Evolutionary conservation across 305 asterid species (phyloP), one percentile per base, ranked within the genome.

Genomic region (Lippia alba): DNA sequence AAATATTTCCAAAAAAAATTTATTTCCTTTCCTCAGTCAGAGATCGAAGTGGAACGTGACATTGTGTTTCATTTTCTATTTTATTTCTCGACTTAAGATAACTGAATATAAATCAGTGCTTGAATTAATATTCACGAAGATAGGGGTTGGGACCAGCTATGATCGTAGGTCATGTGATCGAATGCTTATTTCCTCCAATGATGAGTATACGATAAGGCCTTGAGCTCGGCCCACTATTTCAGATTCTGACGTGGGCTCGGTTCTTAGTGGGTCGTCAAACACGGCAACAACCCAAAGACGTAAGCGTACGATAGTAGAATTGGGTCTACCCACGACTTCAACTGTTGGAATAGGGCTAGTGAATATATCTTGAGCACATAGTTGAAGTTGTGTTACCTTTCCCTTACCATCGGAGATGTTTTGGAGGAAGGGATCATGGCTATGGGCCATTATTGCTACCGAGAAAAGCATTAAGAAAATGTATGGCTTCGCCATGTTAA

Each of bases 331-430:
- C 59, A 80, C 82, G 2, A 0, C 1, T 0, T 69, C 45, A 16
- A 46, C 79, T 14, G 89, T 48, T 14, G 81, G 78, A 16, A 18
- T 82, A 17, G 74, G 79, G 9, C 79, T 78, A 14, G 24, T 60
- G 0, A 82, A 39, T 11, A 62, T 65, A 71, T 84, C 85, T 14
- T 82, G 89, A 11, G 77, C 78, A 39, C 76, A 84, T 39, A 79
- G 62, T 2, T 76, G 81, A 10, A 84, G 70, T 1, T 68, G 39
- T 17, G 85, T 79, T 8, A 67, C 30, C 19, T 73, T 82, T 32
- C 71, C 59, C 17, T 55, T 55, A 10, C 48, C 70, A 2, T 19
- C 20, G 0, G 24, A 50, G 14, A 19, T 58, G 4, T 46, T 66
- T 49, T 59, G 32, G 44, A 74, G 19, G 44, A 74, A 56, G 78